A percentile compares a stretch with the other conserved stretches of the same genome.
phyloP scores from a whole-genome alignment of 257 asterid genomes.

The Lavandula angustifolia region DNA sequence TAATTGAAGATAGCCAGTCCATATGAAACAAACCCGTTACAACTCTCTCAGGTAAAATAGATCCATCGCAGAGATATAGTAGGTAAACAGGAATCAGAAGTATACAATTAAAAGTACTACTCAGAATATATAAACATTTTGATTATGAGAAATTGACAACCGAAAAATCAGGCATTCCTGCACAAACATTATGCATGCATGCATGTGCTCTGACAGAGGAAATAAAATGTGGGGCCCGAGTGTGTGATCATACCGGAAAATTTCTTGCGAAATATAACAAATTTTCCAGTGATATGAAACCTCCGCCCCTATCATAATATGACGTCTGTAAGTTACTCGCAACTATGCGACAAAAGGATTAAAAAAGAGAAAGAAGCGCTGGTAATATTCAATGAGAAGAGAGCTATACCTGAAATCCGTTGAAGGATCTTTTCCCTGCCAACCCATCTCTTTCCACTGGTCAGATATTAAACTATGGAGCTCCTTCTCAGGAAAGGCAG shows the following conservation, averaged over 20 bases:
- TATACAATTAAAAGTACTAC: not conserved
- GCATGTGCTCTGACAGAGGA: conserved; percentile 15
- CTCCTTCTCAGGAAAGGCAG: conserved; percentile 84
- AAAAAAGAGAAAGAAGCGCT: not conserved
- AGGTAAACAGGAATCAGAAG: conserved; percentile 14
- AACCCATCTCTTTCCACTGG: conserved; percentile 99
- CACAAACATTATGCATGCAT: conserved; percentile 8
- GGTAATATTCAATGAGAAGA: conserved; percentile 16
- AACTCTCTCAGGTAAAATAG: not conserved
- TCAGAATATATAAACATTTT: conserved; percentile 8
- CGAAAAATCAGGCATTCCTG: conserved; percentile 1
- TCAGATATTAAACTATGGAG: conserved; percentile 81
- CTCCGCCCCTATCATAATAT: conserved; percentile 79
- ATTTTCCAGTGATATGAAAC: conserved; percentile 94
- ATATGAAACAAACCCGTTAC: conserved; percentile 2
- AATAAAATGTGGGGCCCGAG: conserved; percentile 27
- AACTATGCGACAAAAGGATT: conserved; percentile 4
- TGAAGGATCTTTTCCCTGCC: conserved; percentile 99
- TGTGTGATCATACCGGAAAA: conserved; percentile 69
- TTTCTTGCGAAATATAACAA: conserved; percentile 79
- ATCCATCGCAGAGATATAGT: not conserved
- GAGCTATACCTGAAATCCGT: conserved; percentile 85
- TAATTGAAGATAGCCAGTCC: not conserved
- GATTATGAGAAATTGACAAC: not conserved
- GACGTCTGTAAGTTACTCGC: conserved; percentile 22